A percentile compares a stretch with the other conserved stretches of the same genome.
Conservation (phyloP, 2,329 filamentous ascomycete species). For the Corinectria fuckeliana region DNA sequence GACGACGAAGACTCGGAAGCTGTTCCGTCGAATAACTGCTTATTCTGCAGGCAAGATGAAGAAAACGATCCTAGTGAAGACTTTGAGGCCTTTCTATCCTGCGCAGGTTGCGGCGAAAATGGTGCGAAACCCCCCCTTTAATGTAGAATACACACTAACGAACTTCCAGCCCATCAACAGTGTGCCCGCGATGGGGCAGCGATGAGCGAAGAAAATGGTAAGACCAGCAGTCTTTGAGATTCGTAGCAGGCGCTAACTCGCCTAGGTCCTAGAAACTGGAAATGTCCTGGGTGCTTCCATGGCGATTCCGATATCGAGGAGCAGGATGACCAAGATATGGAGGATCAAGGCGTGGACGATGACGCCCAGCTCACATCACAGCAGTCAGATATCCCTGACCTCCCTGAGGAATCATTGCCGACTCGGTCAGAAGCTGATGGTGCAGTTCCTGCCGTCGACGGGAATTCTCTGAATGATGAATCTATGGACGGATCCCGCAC, state of each 20-base stretch:
- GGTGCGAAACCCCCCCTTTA: conserved; percentile 62
- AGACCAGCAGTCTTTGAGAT: neutral
- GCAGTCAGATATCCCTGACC: conserved; percentile 33
- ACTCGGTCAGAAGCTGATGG: conserved; percentile 14
- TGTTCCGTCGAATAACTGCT: conserved; percentile 55
- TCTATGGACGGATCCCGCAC: conserved; percentile 70
- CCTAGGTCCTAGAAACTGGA: conserved; percentile 55
- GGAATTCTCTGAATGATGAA: conserved; percentile 17
- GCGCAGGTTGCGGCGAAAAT: conserved; percentile 79
- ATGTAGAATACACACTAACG: conserved; percentile 44
- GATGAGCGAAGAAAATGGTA: conserved; percentile 44
- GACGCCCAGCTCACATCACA: conserved; percentile 35
- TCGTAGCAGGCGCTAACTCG: conserved; percentile 14
- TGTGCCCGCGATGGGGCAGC: conserved; percentile 75
- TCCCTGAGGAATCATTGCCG: conserved; percentile 11
- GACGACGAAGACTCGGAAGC: conserved; percentile 65
- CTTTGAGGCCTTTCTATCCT: conserved; percentile 80
- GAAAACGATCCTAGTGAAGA: conserved; percentile 83
- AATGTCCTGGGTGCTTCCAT: conserved; percentile 56
- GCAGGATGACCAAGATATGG: conserved; percentile 29
- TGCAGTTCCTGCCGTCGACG: conserved; percentile 21
- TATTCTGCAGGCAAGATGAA: conserved; percentile 84
- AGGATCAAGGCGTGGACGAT: conserved; percentile 32
- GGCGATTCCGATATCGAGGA: conserved; percentile 42
- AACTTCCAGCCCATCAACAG: conserved; percentile 82